Evolutionary conservation across 371 early-diverging fungal genomes (phyloP).

Genomic region (Funneliformis caledonium): DNA sequence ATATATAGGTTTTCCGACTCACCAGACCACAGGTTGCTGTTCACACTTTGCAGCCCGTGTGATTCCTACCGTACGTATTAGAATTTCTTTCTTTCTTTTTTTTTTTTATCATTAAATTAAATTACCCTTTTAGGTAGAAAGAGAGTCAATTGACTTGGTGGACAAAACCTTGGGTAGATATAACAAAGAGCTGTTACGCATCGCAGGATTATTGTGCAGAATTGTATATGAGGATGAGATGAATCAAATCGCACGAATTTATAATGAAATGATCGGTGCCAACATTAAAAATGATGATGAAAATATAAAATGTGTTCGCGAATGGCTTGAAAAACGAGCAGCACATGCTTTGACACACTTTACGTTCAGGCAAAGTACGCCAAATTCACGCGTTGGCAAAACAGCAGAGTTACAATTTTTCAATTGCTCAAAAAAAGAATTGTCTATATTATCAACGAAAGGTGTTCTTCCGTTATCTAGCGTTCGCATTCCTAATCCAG

Average conservation of each 20-base stretch:
- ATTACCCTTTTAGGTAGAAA: conserved; percentile 65
- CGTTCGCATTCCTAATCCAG: conserved; percentile 60
- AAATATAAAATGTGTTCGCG: conserved; percentile 48
- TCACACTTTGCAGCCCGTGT: conserved; percentile 83
- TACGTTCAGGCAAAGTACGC: conserved; percentile 74
- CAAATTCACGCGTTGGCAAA: conserved; percentile 67
- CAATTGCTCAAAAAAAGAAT: conserved; percentile 52
- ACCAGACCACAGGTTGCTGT: conserved; percentile 89
- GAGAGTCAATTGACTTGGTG: conserved; percentile 91
- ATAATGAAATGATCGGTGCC: conserved; percentile 58
- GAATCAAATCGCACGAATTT: conserved; percentile 61
- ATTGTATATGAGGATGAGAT: conserved; percentile 83
- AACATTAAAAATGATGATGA: conserved; percentile 46
- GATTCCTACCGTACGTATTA: conserved; percentile 87
- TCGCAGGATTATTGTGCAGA: conserved; percentile 74
- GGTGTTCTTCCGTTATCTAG: conserved; percentile 64
- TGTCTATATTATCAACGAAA: conserved; percentile 67
- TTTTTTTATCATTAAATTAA: conserved; percentile 43
- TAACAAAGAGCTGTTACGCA: conserved; percentile 81
- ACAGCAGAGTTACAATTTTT: conserved; percentile 64
- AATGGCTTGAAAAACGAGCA: conserved; percentile 67
- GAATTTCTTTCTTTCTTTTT: background rate
- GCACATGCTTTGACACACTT: conserved; percentile 76
- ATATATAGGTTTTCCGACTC: conserved; percentile 90
- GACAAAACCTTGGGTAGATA: conserved; percentile 79